Conservation (phyloP, 257 asterid genomes). For the Solanum neorickii region DNA sequence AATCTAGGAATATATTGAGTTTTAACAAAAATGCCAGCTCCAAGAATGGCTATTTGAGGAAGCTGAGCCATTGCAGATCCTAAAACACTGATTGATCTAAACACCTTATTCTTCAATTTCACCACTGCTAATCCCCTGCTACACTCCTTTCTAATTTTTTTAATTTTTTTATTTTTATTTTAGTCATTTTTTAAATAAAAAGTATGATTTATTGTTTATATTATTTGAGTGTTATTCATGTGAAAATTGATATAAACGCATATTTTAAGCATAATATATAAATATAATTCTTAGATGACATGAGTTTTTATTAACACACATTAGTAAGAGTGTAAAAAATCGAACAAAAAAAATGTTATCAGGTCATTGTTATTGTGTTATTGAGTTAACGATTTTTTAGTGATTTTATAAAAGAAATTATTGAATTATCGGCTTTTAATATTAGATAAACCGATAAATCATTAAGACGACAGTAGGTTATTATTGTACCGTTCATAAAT, state of each 20-base stretch:
- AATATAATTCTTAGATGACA: no score
- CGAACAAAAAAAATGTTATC: rapidly evolving
- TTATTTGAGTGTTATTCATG: neutral
- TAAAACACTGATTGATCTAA: neutral
- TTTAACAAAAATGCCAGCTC: conserved; percentile 82
- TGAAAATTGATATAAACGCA: neutral
- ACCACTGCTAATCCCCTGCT: neutral
- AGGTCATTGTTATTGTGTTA: neutral
- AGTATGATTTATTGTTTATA: neutral
- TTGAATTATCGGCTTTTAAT: no score
- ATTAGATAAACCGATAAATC: no score
- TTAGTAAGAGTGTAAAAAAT: neutral
- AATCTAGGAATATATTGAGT: conserved; percentile 75
- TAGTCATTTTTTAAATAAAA: neutral
- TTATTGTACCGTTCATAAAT: neutral
- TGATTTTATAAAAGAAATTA: no score
- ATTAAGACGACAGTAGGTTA: neutral
- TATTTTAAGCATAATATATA: neutral
- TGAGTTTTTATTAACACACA: no score
- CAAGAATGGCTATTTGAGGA: conserved; percentile 70
- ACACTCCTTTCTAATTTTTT: neutral
- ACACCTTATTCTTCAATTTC: neutral
- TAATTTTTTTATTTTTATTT: no score
- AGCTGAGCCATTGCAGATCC: conserved; percentile 25
- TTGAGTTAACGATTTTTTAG: neutral